Percentiles rank a stretch among this genome's conserved stretches.
These are phyloP conservation scores for Coemansia sp. DNA, from an alignment of 192 early-diverging fungal genomes.

Conservation along the genomic window DNA sequence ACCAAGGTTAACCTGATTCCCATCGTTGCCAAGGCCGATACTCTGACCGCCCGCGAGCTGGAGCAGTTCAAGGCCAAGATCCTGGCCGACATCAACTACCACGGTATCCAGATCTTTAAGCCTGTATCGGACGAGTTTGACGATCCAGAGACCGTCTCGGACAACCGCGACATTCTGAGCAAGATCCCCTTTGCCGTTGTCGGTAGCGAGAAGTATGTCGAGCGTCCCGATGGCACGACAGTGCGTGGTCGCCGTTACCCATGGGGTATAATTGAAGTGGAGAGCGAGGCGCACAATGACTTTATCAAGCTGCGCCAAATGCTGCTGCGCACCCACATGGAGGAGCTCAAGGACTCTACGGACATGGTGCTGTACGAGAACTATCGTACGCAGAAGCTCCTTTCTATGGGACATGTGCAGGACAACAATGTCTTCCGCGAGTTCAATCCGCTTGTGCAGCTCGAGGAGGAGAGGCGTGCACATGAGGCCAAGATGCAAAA, in stretches of 20 bases:
- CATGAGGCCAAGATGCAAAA: conserved; percentile 96
- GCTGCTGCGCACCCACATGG: conserved; percentile 90
- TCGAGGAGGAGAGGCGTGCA: conserved; percentile 86
- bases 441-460: conserved; percentile 71
- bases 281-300: conserved; percentile 94
- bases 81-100: conserved; percentile 73
- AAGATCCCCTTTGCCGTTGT: conserved; percentile 97
- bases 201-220: conserved; percentile 83
- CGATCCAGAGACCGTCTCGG: conserved; percentile 75
- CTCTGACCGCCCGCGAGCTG: conserved; percentile 80
- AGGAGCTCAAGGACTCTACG: conserved; percentile 96
- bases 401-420: conserved; percentile 79
- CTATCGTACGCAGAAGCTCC: conserved; percentile 92
- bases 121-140: conserved; percentile 79
- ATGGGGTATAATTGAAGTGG: conserved; percentile 96
- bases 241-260: conserved; percentile 90
- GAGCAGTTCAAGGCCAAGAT: conserved; percentile 82
- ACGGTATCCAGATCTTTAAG: conserved; percentile 86
- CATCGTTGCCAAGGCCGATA: conserved; percentile 88
- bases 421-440: conserved; percentile 77
- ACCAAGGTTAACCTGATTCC: conserved; percentile 86
- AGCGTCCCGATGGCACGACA: conserved; percentile 72
- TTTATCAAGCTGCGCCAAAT: conserved; percentile 94
- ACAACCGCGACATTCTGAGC: conserved; percentile 81
- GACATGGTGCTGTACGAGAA: conserved; percentile 89